Conservation (phyloP, 2,329 filamentous ascomycete genomes). For the Hypoxylon sp. region DNA sequence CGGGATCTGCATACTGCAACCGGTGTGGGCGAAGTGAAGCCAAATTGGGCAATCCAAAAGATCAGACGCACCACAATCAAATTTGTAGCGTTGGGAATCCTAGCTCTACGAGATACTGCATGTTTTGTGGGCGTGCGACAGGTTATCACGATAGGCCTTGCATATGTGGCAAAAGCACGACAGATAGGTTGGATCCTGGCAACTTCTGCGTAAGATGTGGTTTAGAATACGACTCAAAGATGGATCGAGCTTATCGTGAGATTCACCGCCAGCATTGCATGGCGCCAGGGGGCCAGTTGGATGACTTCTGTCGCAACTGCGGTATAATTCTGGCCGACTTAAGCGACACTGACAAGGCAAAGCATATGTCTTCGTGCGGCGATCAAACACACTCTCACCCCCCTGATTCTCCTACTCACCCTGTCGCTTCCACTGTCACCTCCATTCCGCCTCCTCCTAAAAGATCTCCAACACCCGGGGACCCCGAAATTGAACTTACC, state of each 20-base stretch:
- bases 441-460: no score
- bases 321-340: constrained; percentile 22
- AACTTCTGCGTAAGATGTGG: constrained; percentile 31
- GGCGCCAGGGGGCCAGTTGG: constrained; percentile 10
- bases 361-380: constrained; percentile 24
- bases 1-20: constrained; percentile 24
- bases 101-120: constrained; percentile 13
- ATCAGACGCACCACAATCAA: constrained; percentile 24
- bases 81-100: not conserved
- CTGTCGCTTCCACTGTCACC: no score
- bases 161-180: not conserved
- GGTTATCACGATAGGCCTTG: not conserved
- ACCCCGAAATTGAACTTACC: not conserved
- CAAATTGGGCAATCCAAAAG: constrained; percentile 21
- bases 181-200: not conserved
- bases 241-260: constrained; percentile 37
- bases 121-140: constrained; percentile 18
- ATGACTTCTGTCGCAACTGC: constrained; percentile 38
- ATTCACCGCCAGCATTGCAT: constrained; percentile 23
- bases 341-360: not conserved
- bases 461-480: no score
- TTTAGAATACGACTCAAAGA: constrained; percentile 31
- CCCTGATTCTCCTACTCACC: not conserved
- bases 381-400: not conserved
- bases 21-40: constrained; percentile 40